These are phyloP conservation scores for Podila epicladia DNA, from an alignment of 192 early-diverging fungal species.

Conservation along the genomic window DNA sequence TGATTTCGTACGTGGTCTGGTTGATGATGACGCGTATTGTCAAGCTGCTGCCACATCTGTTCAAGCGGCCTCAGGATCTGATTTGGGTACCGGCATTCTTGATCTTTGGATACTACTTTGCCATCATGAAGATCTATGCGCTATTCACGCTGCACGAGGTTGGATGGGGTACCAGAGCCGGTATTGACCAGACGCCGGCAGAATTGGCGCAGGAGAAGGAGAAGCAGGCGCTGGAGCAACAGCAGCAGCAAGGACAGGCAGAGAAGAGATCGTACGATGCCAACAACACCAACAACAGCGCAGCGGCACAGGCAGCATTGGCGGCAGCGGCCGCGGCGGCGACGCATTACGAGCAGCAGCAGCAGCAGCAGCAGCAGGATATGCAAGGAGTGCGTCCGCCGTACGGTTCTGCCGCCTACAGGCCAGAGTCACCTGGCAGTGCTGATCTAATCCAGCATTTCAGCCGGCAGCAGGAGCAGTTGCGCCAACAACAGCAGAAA, in stretches of 20 bases:
- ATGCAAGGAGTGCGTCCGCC: conserved; percentile 7
- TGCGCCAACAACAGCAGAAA: conserved; percentile 25
- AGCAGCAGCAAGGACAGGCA: conserved; percentile 27
- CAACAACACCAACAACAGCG: not conserved
- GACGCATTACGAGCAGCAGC: conserved; percentile 10
- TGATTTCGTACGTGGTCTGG: conserved; percentile 69
- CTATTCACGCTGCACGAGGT: conserved; percentile 76
- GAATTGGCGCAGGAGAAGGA: conserved; percentile 55
- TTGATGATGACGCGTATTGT: conserved; percentile 70
- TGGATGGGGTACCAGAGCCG: conserved; percentile 75
- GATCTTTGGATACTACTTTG: conserved; percentile 79
- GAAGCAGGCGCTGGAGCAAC: conserved; percentile 30
- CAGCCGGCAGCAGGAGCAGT: conserved; percentile 4
- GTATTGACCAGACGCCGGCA: conserved; percentile 55
- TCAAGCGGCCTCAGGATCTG: conserved; percentile 70
- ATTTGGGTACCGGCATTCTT: conserved; percentile 71
- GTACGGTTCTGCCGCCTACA: conserved; percentile 12
- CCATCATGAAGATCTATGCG: conserved; percentile 74
- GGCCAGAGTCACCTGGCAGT: conserved; percentile 29
- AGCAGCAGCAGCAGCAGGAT: conserved; percentile 22
- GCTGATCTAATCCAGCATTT: conserved; percentile 48
- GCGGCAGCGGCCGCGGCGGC: conserved; percentile 26
- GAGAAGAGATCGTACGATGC: conserved; percentile 11
- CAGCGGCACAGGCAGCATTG: conserved; percentile 27
- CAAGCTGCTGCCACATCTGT: conserved; percentile 74